A percentile compares a stretch with the other conserved stretches of the same genome.
Conservation (phyloP, 257 asterid species). For the Solanum microdontum region DNA sequence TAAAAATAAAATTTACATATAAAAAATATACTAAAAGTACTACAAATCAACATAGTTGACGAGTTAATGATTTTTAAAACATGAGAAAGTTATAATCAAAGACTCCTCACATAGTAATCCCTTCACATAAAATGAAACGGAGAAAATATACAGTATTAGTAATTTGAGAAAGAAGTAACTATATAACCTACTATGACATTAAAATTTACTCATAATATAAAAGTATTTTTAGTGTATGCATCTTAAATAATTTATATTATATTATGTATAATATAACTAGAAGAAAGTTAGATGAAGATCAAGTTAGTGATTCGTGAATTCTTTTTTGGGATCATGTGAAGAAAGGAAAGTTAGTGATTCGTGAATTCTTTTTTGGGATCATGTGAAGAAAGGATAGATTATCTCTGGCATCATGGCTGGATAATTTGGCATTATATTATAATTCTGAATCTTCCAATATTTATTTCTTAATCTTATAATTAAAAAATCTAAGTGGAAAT, state of each 20-base stretch:
- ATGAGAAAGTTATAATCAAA: not conserved
- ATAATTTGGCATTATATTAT: constrained; percentile 3
- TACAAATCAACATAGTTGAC: not conserved
- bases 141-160: not conserved
- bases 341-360: constrained; percentile 16
- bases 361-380: constrained; percentile 28
- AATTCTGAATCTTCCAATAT: not conserved
- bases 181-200: not conserved
- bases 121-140: not conserved
- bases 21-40: not conserved
- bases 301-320: constrained; percentile 20
- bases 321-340: constrained; percentile 33
- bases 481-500: not conserved
- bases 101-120: not conserved
- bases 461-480: not conserved
- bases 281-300: constrained; percentile 13
- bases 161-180: not conserved
- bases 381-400: constrained; percentile 10
- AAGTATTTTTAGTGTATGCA: not conserved
- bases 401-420: not conserved
- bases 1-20: not conserved
- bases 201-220: not conserved
- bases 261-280: not conserved
- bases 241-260: not conserved
- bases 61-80: not conserved